These are phyloP conservation scores for Gleditsia sinensis DNA, from an alignment of 306 rosid genomes.

Conservation along the genomic window DNA sequence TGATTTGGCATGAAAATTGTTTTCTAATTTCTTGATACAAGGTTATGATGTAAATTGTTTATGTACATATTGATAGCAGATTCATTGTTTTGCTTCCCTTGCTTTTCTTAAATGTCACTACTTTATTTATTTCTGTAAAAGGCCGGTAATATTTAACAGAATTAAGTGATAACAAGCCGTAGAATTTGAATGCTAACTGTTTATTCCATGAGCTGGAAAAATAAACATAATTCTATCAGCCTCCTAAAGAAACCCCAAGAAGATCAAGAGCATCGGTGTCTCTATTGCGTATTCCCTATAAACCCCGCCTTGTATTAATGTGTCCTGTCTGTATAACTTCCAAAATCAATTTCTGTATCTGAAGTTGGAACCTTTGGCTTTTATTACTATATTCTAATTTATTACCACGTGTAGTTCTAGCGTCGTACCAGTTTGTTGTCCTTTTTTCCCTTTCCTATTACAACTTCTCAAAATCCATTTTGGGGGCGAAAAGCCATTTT, in stretches of 20 bases:
- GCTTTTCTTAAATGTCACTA: not conserved
- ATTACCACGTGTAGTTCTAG: not conserved
- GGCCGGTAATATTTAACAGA: not conserved
- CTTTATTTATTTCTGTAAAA: not conserved
- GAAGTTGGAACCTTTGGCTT: not conserved
- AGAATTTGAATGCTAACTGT: not conserved
- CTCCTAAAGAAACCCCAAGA: no score
- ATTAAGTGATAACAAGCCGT: not conserved
- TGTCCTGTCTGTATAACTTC: not conserved
- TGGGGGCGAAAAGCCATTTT: not conserved
- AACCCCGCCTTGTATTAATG: not conserved
- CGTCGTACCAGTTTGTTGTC: not conserved
- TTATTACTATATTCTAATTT: not conserved
- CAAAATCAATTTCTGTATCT: not conserved
- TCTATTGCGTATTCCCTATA: not conserved
- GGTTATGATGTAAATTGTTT: constrained; percentile 2
- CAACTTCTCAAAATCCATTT: not conserved
- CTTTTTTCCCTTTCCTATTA: not conserved
- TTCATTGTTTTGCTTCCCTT: not conserved
- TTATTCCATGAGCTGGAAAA: not conserved
- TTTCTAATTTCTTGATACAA: no score
- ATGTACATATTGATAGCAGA: constrained; percentile 9
- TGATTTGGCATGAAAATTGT: not conserved
- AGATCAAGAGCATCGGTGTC: not conserved
- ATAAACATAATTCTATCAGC: constrained; percentile 10